phyloP scores from a whole-genome alignment of 2,329 filamentous ascomycete genomes.

The Venturia nashicola region DNA sequence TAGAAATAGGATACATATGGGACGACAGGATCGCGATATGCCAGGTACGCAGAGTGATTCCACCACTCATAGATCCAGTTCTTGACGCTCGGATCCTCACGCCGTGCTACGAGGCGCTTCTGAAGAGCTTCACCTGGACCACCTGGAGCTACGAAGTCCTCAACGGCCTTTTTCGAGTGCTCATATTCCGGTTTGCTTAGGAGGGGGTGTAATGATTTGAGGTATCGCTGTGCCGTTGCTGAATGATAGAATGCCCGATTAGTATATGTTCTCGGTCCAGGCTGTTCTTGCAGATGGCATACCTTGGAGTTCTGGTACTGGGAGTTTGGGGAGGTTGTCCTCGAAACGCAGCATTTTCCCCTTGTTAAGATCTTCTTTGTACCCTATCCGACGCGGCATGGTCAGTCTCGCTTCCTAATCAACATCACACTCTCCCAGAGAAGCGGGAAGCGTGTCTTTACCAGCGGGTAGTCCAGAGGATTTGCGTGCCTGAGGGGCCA shows the following conservation, averaged over 20 bases:
- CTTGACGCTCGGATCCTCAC: slow-evolving; percentile 66
- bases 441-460: slow-evolving; percentile 17
- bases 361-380: slow-evolving; percentile 68
- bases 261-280: not conserved
- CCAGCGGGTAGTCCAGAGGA: slow-evolving; percentile 34
- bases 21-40: slow-evolving; percentile 87
- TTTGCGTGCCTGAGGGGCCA: slow-evolving; percentile 24
- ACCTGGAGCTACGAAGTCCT: slow-evolving; percentile 80
- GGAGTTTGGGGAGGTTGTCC: slow-evolving; percentile 68
- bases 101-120: slow-evolving; percentile 68
- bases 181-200: slow-evolving; percentile 57
- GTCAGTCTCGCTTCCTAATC: not conserved
- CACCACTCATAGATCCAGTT: slow-evolving; percentile 99
- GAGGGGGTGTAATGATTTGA: slow-evolving; percentile 67
- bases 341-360: slow-evolving; percentile 75
- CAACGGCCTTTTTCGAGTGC: slow-evolving; percentile 67
- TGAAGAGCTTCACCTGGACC: slow-evolving; percentile 74
- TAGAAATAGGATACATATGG: slow-evolving; percentile 99
- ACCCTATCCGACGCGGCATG: slow-evolving; percentile 39
- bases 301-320: slow-evolving; percentile 62
- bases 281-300: not conserved
- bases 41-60: slow-evolving; percentile 89
- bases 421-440: not conserved
- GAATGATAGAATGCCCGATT: not conserved
- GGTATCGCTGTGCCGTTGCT: slow-evolving; percentile 67